phyloP scores from a whole-genome alignment of 2,329 filamentous ascomycete species.

The Ambrosiella beaveri region DNA sequence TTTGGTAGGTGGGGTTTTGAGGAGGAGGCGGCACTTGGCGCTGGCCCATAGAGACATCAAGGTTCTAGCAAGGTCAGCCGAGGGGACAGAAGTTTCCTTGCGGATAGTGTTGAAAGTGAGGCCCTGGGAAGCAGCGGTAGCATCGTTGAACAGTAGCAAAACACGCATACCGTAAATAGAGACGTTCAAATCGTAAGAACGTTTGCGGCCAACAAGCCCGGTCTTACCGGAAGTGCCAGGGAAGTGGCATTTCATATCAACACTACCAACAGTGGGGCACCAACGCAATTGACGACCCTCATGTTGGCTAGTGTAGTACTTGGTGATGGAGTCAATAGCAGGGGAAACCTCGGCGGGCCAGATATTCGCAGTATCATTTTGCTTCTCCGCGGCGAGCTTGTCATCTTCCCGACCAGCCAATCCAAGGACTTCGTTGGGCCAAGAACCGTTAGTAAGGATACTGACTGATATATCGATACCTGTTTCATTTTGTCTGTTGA shows the following conservation, averaged over 20 bases:
- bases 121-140: background rate
- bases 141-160: constrained; percentile 63
- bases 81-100: constrained; percentile 60
- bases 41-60: constrained; percentile 69
- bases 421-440: constrained; percentile 81
- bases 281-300: constrained; percentile 80
- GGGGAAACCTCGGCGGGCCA: constrained; percentile 9
- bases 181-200: constrained; percentile 78
- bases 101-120: constrained; percentile 63
- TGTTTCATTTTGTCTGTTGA: constrained; percentile 23
- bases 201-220: constrained; percentile 40
- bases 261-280: constrained; percentile 54
- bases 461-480: constrained; percentile 64
- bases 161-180: constrained; percentile 88
- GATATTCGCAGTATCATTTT: constrained; percentile 23
- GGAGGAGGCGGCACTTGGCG: constrained; percentile 64
- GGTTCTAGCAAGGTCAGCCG: constrained; percentile 55
- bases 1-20: constrained; percentile 66
- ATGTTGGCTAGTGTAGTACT: constrained; percentile 74
- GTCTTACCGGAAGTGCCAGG: constrained; percentile 55
- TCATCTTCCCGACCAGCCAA: constrained; percentile 20
- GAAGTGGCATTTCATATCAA: constrained; percentile 70
- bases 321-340: constrained; percentile 40
- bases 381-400: constrained; percentile 20
- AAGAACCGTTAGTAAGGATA: constrained; percentile 83